Percentiles rank a stretch among this genome's conserved stretches.
Evolutionary conservation across 495 filamentous ascomycete genomes (phyloP).

Genomic region (Pyronema omphalodes): DNA sequence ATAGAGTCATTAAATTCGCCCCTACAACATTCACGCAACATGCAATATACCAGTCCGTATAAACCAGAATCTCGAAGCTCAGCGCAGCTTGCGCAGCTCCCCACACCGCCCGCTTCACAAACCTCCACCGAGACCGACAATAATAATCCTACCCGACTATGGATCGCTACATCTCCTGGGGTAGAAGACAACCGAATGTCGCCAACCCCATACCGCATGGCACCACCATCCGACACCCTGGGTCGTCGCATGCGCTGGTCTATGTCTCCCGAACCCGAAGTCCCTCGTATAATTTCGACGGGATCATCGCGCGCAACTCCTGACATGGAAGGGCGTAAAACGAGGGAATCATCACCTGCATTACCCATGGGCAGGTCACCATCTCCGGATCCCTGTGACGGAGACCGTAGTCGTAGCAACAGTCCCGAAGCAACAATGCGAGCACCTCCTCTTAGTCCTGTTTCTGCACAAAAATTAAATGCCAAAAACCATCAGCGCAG

Average conservation of each 20-base stretch:
- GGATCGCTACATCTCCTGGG: too few relatives aligned
- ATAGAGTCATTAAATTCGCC: not conserved
- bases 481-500: not conserved
- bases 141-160: not conserved
- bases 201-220: not conserved
- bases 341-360: not conserved
- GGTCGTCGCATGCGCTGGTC: not conserved
- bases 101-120: not conserved
- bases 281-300: not conserved
- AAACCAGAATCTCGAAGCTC: not conserved
- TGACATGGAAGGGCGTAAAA: not conserved
- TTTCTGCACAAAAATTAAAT: not conserved
- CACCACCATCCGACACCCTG: not conserved
- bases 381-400: not conserved
- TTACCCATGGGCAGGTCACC: not conserved
- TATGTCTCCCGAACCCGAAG: slow-evolving; percentile 2
- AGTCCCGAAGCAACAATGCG: slow-evolving; percentile 1
- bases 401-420: not conserved
- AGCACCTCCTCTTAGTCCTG: not conserved
- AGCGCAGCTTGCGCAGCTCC: not conserved
- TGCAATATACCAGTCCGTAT: not conserved
- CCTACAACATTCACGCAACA: not conserved
- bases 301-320: slow-evolving; percentile 1
- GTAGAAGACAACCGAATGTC: not conserved
- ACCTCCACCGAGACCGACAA: not conserved